Conservation (phyloP, 345 rosid species). For the Excoecaria cochinchinensis region DNA sequence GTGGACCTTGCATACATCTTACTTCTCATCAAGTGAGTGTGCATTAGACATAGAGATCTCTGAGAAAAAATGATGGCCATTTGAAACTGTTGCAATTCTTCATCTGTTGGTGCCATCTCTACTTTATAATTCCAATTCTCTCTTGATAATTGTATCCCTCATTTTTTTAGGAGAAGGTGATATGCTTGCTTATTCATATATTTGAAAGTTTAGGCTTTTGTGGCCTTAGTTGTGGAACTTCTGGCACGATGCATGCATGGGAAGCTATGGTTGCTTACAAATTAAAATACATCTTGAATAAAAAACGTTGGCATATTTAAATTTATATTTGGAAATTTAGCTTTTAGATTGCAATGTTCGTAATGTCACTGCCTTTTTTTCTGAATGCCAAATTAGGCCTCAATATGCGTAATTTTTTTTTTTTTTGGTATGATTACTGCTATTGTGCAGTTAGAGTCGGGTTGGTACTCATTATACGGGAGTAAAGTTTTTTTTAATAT, state of each 20-base stretch:
- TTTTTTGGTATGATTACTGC: too few species aligned
- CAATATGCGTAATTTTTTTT: too few species aligned
- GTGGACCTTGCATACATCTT: background rate
- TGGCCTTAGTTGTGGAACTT: background rate
- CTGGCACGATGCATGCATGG: background rate
- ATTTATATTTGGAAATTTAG: too few species aligned
- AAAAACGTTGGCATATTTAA: too few species aligned
- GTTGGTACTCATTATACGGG: too few species aligned
- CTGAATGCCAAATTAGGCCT: too few species aligned
- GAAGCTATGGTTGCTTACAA: background rate
- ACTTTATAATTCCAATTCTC: background rate
- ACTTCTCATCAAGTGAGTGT: background rate
- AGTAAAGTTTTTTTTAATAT: too few species aligned
- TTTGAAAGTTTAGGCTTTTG: background rate
- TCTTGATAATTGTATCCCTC: slow-evolving; percentile 7
- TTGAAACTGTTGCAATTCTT: slow-evolving; percentile 12
- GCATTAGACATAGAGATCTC: background rate
- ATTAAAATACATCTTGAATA: too few species aligned
- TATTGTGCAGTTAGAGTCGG: too few species aligned
- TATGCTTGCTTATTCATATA: slow-evolving; percentile 2
- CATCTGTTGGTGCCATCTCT: background rate
- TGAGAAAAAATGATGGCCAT: slow-evolving; percentile 9
- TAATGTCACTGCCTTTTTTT: too few species aligned
- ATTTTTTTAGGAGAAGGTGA: slow-evolving; percentile 3
- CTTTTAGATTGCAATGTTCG: too few species aligned